Conservation (phyloP, 768 basidiomycete species). For the Lactarius pseudohatsudake region DNA sequence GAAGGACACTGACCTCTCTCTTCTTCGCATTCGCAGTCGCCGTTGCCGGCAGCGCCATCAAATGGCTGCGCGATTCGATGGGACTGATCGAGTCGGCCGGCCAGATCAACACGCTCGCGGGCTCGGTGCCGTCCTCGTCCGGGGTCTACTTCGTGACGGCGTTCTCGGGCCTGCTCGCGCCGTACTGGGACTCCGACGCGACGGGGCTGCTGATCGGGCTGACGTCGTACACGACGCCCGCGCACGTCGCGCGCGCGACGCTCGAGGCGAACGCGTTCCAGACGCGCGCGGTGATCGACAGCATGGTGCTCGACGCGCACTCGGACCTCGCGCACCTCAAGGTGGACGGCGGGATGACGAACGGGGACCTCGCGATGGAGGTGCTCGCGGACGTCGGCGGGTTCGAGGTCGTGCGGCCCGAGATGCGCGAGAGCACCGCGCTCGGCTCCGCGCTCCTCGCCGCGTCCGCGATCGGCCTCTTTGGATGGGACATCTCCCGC, state of each 20-base stretch:
- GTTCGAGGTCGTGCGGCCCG: slow-evolving; percentile 86
- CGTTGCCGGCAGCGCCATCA: slow-evolving; percentile 93
- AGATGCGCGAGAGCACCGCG: slow-evolving; percentile 97
- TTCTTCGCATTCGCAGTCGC: slow-evolving; percentile 57
- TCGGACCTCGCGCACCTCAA: slow-evolving; percentile 79
- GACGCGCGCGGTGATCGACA: slow-evolving; percentile 91
- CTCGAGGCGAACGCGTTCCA: slow-evolving; percentile 97
- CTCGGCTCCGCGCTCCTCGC: slow-evolving; percentile 94
- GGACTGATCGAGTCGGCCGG: slow-evolving; percentile 71
- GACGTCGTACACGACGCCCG: slow-evolving; percentile 85
- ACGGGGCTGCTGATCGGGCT: slow-evolving; percentile 84
- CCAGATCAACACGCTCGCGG: slow-evolving; percentile 85
- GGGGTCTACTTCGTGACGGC: slow-evolving; percentile 97
- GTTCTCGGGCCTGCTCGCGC: slow-evolving; percentile 93
- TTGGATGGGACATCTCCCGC: slow-evolving; percentile 86
- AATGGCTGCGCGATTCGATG: slow-evolving; percentile 96
- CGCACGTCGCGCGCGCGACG: slow-evolving; percentile 92
- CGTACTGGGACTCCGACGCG: slow-evolving; percentile 96
- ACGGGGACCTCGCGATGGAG: slow-evolving; percentile 85
- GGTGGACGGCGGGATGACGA: slow-evolving; percentile 99
- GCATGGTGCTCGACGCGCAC: slow-evolving; percentile 90
- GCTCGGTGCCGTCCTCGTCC: slow-evolving; percentile 71
- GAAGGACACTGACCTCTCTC: slow-evolving; percentile 5
- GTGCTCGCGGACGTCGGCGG: slow-evolving; percentile 88
- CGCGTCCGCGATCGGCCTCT: slow-evolving; percentile 80